A percentile compares a stretch with the other conserved stretches of the same genome.
phyloP scores from a whole-genome alignment of 1,284 basidiomycete species.

The Xanthoconium separans region DNA sequence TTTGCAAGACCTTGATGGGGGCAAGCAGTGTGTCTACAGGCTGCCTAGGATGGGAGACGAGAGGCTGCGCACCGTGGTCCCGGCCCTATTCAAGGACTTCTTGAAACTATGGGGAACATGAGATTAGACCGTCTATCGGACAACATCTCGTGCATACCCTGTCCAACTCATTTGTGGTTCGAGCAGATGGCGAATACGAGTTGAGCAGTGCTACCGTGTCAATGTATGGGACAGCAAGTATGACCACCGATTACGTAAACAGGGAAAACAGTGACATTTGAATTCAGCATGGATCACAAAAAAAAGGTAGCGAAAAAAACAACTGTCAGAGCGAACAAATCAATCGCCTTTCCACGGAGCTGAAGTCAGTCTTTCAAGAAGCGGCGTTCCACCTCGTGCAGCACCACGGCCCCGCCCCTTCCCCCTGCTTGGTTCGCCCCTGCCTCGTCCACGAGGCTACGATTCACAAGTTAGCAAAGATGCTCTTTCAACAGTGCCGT shows the following conservation, averaged over 20 bases:
- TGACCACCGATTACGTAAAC: too few relatives aligned
- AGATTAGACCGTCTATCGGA: neutral
- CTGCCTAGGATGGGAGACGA: neutral
- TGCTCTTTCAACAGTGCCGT: neutral
- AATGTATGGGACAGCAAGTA: too few relatives aligned
- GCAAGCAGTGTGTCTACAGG: conserved; percentile 1
- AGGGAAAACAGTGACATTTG: too few relatives aligned
- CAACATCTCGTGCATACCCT: conserved; percentile 35
- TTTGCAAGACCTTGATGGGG: conserved; percentile 75
- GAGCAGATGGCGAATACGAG: neutral
- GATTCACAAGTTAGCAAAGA: conserved; percentile 1
- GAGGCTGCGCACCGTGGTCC: conserved; percentile 68
- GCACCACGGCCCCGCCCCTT: conserved; percentile 23
- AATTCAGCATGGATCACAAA: too few relatives aligned
- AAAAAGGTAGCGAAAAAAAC: too few relatives aligned
- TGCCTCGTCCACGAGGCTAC: conserved; percentile 28
- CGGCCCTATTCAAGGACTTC: conserved; percentile 91
- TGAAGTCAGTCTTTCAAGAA: conserved; percentile 23
- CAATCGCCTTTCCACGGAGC: conserved; percentile 18
- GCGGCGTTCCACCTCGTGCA: conserved; percentile 13
- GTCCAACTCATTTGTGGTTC: conserved; percentile 46
- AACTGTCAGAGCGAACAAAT: neutral
- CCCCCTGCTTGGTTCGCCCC: conserved; percentile 12
- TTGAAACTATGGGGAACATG: conserved; percentile 66
- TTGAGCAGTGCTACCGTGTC: neutral